A percentile compares a stretch with the other conserved stretches of the same genome.
Conservation (phyloP, 306 rosid genomes). For the Astragalus membranaceus region DNA sequence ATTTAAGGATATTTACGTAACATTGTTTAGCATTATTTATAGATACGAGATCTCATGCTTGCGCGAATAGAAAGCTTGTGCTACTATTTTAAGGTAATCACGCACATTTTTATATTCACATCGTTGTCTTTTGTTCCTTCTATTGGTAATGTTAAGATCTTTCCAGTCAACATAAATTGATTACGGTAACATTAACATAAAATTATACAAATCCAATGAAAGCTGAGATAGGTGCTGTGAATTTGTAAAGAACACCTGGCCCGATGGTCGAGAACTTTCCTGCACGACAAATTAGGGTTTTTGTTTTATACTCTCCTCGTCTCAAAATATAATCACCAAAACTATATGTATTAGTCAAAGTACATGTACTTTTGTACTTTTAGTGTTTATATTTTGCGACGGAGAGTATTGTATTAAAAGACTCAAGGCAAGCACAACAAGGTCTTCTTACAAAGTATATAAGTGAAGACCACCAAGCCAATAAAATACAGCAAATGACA, state of each 20-base stretch:
- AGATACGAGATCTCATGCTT: constrained; percentile 60
- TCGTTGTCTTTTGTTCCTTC: neutral
- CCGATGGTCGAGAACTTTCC: constrained; percentile 29
- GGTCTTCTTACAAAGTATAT: too few species aligned
- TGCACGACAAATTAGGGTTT: neutral
- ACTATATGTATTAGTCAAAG: too few species aligned
- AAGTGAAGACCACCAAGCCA: too few species aligned
- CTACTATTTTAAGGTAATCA: constrained; percentile 21
- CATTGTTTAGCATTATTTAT: constrained; percentile 27
- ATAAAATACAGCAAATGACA: too few species aligned
- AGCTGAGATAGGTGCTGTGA: neutral
- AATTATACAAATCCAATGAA: neutral
- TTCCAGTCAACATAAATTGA: neutral
- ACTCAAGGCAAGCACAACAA: too few species aligned
- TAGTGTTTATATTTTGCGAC: too few species aligned
- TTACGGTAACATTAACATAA: neutral
- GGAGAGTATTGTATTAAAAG: too few species aligned
- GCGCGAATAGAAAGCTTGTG: constrained; percentile 13
- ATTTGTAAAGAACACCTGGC: constrained; percentile 28
- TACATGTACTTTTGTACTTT: too few species aligned
- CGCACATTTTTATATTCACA: neutral
- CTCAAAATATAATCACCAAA: too few species aligned
- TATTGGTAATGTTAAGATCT: constrained; percentile 10
- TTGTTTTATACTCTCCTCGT: too few species aligned
- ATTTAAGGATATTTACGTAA: neutral